Conservation (phyloP, 2,329 filamentous ascomycete genomes). For the Xylariaceae sp. region DNA sequence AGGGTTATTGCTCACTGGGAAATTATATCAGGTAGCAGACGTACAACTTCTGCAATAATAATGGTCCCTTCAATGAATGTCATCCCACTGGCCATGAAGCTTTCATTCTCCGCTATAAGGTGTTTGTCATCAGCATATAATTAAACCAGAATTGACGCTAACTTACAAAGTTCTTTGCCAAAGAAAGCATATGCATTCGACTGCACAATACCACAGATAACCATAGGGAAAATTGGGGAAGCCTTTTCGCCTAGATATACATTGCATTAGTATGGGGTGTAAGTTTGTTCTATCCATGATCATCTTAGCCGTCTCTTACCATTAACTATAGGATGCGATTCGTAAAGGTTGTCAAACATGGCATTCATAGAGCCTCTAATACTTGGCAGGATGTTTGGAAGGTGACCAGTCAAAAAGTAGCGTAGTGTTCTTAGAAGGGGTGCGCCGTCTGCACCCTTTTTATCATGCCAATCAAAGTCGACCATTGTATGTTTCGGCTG, state of each 20-base stretch:
- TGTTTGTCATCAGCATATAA: constrained; percentile 15
- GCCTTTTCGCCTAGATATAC: not conserved
- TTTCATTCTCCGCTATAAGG: too few relatives aligned
- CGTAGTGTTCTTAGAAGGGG: not conserved
- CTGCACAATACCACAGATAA: not conserved
- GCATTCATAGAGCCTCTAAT: not conserved
- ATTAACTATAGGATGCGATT: not conserved
- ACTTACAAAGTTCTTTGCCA: constrained; percentile 3
- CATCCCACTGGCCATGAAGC: constrained; percentile 20
- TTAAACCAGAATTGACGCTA: not conserved
- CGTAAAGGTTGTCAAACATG: not conserved
- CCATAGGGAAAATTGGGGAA: not conserved
- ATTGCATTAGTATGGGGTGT: not conserved
- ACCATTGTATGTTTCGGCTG: constrained; percentile 1
- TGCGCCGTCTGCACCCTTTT: not conserved
- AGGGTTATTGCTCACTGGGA: not conserved
- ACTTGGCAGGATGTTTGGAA: not conserved
- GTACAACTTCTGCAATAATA: constrained; percentile 21
- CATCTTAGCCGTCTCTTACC: not conserved
- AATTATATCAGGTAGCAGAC: constrained; percentile 18
- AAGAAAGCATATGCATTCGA: constrained; percentile 3
- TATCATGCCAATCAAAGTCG: not conserved
- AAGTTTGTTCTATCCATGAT: not conserved
- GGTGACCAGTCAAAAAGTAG: not conserved
- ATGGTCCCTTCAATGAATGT: constrained; percentile 24